A percentile compares a stretch with the other conserved stretches of the same genome.
Conservation (phyloP, 1,284 basidiomycete species). For the Fomitopsis palustris region DNA sequence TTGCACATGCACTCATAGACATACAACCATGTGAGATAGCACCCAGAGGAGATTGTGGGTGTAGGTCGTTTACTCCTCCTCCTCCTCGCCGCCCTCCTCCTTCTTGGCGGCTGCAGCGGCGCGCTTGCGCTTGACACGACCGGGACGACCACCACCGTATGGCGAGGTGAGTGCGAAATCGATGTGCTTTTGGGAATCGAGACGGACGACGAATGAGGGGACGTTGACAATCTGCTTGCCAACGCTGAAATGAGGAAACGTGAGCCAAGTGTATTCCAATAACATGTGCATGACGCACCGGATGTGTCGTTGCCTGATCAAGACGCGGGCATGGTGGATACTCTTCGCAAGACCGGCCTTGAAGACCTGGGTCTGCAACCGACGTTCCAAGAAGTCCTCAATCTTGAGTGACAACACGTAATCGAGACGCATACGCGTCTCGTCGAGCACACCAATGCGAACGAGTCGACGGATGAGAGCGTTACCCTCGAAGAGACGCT, state of each 20-base stretch:
- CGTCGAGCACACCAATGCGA: slow-evolving; percentile 99
- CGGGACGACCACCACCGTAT: slow-evolving; percentile 95
- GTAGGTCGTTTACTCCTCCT: slow-evolving; percentile 67
- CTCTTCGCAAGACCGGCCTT: slow-evolving; percentile 97
- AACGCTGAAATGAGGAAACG: slow-evolving; percentile 51
- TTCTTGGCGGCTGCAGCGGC: slow-evolving; percentile 90
- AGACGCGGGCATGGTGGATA: slow-evolving; percentile 97
- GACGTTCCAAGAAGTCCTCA: slow-evolving; percentile 99
- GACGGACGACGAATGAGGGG: slow-evolving; percentile 97
- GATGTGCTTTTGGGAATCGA: slow-evolving; percentile 98
- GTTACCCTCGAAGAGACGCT: slow-evolving; percentile 99
- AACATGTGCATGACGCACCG: slow-evolving; percentile 52
- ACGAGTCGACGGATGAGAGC: slow-evolving; percentile 99
- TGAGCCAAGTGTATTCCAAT: not conserved
- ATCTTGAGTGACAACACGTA: slow-evolving; percentile 99
- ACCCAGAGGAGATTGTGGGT: slow-evolving; percentile 19
- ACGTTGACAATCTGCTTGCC: slow-evolving; percentile 99
- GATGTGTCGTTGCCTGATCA: slow-evolving; percentile 97
- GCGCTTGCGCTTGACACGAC: slow-evolving; percentile 99
- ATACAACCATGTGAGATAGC: slow-evolving; percentile 26
- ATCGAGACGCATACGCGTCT: slow-evolving; percentile 98
- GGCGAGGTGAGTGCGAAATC: slow-evolving; percentile 98
- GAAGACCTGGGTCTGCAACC: slow-evolving; percentile 99
- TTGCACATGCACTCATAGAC: slow-evolving; percentile 30
- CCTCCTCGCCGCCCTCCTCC: slow-evolving; percentile 87